phyloP scores from a whole-genome alignment of 2,329 filamentous ascomycete genomes.

The Onygenales sp. region DNA sequence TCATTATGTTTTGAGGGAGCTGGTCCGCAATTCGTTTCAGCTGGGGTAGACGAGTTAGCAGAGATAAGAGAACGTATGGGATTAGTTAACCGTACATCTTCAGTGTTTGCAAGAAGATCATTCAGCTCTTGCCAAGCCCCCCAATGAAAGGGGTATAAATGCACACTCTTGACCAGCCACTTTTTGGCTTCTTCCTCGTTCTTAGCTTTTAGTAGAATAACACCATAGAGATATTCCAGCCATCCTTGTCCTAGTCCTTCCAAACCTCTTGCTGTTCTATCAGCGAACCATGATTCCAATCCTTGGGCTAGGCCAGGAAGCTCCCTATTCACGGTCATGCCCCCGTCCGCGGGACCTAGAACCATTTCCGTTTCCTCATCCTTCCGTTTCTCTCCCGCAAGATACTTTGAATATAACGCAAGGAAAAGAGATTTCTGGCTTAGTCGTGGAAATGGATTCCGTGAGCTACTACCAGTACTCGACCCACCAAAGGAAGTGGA shows the following conservation, averaged over 20 bases:
- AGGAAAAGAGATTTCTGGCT: slow-evolving; percentile 92
- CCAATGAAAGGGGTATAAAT: slow-evolving; percentile 92
- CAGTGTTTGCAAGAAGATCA: slow-evolving; percentile 64
- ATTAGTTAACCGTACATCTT: slow-evolving; percentile 55
- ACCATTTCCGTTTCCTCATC: slow-evolving; percentile 98
- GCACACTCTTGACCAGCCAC: slow-evolving; percentile 80
- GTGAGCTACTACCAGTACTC: slow-evolving; percentile 23
- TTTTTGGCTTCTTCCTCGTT: slow-evolving; percentile 77
- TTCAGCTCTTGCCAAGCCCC: slow-evolving; percentile 92
- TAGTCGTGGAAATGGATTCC: slow-evolving; percentile 41
- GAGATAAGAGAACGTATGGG: background rate
- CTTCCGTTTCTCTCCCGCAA: slow-evolving; percentile 90
- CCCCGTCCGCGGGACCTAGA: slow-evolving; percentile 82
- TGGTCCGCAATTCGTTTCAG: slow-evolving; percentile 61
- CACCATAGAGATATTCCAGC: slow-evolving; percentile 75
- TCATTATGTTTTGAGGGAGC: slow-evolving; percentile 82
- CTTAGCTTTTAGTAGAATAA: slow-evolving; percentile 82
- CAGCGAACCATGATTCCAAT: slow-evolving; percentile 70
- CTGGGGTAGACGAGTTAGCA: slow-evolving; percentile 34
- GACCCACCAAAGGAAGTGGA: slow-evolving; percentile 26
- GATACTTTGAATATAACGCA: slow-evolving; percentile 81
- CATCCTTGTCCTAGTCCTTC: slow-evolving; percentile 69
- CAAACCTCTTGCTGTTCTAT: slow-evolving; percentile 52
- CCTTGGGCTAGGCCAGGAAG: slow-evolving; percentile 64
- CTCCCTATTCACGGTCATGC: slow-evolving; percentile 76